A percentile compares a stretch with the other conserved stretches of the same genome.
Conservation (phyloP, 257 asterid species). For the Striga asiatica region DNA sequence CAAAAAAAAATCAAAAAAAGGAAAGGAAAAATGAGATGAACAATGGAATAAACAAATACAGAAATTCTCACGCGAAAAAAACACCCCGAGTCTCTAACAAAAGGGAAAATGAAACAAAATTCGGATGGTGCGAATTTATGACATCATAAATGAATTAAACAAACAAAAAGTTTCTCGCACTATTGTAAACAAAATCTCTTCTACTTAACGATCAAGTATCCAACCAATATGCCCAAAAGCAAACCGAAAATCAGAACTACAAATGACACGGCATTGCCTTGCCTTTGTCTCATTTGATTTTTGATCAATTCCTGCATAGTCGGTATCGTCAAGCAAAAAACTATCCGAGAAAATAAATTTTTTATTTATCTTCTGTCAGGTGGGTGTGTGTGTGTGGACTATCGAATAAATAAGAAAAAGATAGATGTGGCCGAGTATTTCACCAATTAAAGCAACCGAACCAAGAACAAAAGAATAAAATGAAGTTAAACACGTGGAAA, state of each 20-base stretch:
- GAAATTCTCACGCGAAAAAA: too few relatives aligned
- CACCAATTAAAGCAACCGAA: too few relatives aligned
- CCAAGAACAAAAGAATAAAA: too few relatives aligned
- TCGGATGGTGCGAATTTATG: constrained; percentile 5
- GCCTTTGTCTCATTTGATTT: constrained; percentile 28
- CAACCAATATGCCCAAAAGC: constrained; percentile 42
- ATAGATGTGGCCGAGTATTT: too few relatives aligned
- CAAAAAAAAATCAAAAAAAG: not conserved
- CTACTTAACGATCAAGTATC: constrained; percentile 38
- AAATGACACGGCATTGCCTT: constrained; percentile 31
- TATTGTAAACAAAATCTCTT: not conserved
- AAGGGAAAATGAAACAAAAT: not conserved
- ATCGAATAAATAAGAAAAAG: not conserved
- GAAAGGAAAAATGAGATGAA: not conserved
- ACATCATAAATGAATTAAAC: not conserved
- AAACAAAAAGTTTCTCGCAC: constrained; percentile 10
- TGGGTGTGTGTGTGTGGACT: too few relatives aligned
- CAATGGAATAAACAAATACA: too few relatives aligned
- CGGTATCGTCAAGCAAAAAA: constrained; percentile 5
- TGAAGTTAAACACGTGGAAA: not conserved
- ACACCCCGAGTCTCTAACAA: too few relatives aligned
- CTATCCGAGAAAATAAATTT: not conserved
- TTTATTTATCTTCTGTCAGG: too few relatives aligned
- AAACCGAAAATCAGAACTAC: constrained; percentile 30
- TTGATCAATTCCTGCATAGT: constrained; percentile 37